Evolutionary conservation across 2,329 filamentous ascomycete genomes (phyloP).

Genomic region (Colletotrichum destructivum): DNA sequence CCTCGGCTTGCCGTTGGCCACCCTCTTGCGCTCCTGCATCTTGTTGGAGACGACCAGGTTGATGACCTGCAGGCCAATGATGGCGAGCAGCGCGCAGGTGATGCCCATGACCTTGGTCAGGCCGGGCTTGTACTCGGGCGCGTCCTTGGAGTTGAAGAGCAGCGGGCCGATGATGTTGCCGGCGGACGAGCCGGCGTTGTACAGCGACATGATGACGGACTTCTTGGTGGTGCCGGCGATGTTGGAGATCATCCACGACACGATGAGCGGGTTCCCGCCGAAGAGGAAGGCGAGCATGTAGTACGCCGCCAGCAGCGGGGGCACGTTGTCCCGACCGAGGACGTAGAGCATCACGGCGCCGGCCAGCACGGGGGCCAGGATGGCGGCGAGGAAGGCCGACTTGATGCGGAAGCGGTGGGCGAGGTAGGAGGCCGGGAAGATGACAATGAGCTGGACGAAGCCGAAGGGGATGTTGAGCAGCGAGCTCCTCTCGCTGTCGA

Average conservation of each 20-base stretch:
- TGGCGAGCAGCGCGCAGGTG: constrained; percentile 61
- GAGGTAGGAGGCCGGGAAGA: constrained; percentile 71
- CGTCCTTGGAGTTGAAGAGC: constrained; percentile 71
- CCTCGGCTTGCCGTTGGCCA: constrained; percentile 73
- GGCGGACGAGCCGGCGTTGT: constrained; percentile 72
- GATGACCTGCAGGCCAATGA: constrained; percentile 30
- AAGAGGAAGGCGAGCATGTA: constrained; percentile 78
- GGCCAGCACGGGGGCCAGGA: constrained; percentile 73
- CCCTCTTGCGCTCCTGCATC: constrained; percentile 67
- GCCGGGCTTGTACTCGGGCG: constrained; percentile 71
- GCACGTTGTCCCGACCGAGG: constrained; percentile 57
- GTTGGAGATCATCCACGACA: constrained; percentile 79
- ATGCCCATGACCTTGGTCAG: constrained; percentile 69
- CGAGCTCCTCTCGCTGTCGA: constrained; percentile 69
- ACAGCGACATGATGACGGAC: constrained; percentile 74
- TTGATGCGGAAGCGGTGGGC: constrained; percentile 72
- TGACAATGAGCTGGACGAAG: constrained; percentile 71
- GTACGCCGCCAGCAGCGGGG: constrained; percentile 71
- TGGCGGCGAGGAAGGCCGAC: constrained; percentile 65
- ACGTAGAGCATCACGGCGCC: constrained; percentile 72
- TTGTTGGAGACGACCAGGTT: constrained; percentile 58
- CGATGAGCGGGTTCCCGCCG: constrained; percentile 75
- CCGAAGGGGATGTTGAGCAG: constrained; percentile 79
- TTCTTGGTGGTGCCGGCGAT: constrained; percentile 79
- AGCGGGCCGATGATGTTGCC: constrained; percentile 79